Conservation (phyloP, 2,329 filamentous ascomycete species). For the Monilinia polystroma region DNA sequence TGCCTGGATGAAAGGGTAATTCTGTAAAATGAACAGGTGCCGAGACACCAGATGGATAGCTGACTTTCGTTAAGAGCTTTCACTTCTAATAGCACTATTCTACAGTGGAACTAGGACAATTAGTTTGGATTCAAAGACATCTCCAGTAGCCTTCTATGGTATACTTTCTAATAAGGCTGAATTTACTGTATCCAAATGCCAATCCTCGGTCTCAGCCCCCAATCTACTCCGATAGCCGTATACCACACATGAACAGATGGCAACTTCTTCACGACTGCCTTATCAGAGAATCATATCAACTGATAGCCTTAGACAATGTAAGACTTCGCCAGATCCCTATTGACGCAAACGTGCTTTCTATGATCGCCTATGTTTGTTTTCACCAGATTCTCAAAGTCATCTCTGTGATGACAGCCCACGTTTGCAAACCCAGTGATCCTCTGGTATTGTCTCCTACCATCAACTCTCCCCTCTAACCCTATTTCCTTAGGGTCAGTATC, state of each 20-base stretch:
- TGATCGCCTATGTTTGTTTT: neutral
- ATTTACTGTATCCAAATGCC: neutral
- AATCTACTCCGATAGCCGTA: neutral
- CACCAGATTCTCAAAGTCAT: neutral
- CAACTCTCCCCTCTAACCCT: neutral
- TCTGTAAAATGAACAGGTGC: too few relatives aligned
- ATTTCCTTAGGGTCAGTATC: neutral
- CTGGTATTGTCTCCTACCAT: neutral
- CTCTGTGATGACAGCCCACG: slow-evolving; percentile 10
- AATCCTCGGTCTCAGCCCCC: neutral
- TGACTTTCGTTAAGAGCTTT: neutral
- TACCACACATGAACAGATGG: neutral
- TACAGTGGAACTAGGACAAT: neutral
- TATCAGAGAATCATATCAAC: neutral
- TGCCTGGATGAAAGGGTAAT: too few relatives aligned
- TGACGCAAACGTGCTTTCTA: neutral
- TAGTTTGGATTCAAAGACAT: neutral
- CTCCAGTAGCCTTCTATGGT: neutral
- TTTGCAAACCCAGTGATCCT: slow-evolving; percentile 14
- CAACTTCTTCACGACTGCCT: neutral
- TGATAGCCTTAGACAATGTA: neutral
- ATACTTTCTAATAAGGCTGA: too few relatives aligned
- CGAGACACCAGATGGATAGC: neutral
- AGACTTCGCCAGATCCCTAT: neutral
- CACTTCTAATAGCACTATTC: neutral